Evolutionary conservation across 345 rosid species (phyloP).

Genomic region (Moricandia arvensis): DNA sequence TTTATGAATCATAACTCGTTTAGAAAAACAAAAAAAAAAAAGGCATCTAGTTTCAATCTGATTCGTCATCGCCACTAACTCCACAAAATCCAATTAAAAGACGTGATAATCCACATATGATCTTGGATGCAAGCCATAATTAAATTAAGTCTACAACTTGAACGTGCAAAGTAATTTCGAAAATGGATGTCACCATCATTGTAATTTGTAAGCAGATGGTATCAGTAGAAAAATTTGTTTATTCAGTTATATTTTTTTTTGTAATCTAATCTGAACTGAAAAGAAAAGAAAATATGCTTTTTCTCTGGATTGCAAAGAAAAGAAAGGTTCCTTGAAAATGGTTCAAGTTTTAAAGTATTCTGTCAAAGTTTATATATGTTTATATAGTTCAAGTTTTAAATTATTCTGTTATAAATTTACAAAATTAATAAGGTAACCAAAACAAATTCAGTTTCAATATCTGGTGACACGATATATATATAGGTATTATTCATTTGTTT

Average conservation of each 20-base stretch:
- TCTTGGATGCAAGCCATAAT: neutral
- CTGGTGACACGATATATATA: too few relatives aligned
- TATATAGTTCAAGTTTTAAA: neutral
- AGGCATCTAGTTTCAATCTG: neutral
- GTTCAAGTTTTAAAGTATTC: neutral
- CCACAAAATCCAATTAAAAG: neutral
- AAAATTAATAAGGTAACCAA: neutral
- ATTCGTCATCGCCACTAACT: neutral
- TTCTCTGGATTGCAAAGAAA: too few relatives aligned
- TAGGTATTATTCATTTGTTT: too few relatives aligned
- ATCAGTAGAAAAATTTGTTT: neutral
- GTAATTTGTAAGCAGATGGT: neutral
- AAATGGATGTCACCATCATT: neutral
- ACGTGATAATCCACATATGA: neutral
- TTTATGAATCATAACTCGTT: neutral
- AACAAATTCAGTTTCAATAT: too few relatives aligned
- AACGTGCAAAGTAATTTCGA: neutral
- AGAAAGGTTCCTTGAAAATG: neutral
- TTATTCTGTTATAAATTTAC: too few relatives aligned
- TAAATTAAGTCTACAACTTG: neutral
- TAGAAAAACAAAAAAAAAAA: too few relatives aligned
- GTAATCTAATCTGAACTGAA: neutral
- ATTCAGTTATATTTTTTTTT: too few relatives aligned
- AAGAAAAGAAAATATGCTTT: too few relatives aligned
- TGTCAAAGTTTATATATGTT: too few relatives aligned